phyloP scores from a whole-genome alignment of 2,329 filamentous ascomycete species.

The Cercospora nicotianae region DNA sequence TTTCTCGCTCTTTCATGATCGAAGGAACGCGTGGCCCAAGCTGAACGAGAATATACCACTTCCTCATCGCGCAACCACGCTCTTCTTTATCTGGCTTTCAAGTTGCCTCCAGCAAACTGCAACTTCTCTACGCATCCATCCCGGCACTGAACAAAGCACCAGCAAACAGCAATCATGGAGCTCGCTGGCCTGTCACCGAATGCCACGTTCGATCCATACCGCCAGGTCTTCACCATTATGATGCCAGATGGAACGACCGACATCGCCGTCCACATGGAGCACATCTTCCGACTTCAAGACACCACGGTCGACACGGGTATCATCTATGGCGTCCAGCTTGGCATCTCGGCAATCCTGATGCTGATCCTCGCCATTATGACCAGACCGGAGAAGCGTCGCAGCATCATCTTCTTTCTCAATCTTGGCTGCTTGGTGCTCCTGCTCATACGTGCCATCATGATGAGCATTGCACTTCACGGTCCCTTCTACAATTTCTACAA shows the following conservation, averaged over 20 bases:
- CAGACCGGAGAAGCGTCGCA: constrained; percentile 62
- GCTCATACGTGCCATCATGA: constrained; percentile 59
- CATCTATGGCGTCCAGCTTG: constrained; percentile 70
- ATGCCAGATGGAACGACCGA: constrained; percentile 45
- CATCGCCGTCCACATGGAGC: constrained; percentile 44
- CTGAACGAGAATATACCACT: constrained; percentile 16
- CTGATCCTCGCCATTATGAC: constrained; percentile 68
- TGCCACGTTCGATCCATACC: constrained; percentile 51
- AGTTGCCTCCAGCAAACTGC: constrained; percentile 21
- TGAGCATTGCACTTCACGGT: constrained; percentile 61
- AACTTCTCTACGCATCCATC: not conserved
- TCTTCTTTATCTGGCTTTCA: constrained; percentile 16
- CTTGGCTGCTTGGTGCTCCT: constrained; percentile 60
- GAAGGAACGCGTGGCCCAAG: constrained; percentile 18
- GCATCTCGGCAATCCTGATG: constrained; percentile 65
- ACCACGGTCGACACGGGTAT: constrained; percentile 53
- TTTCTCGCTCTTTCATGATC: constrained; percentile 23
- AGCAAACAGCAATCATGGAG: constrained; percentile 9
- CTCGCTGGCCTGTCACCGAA: constrained; percentile 10
- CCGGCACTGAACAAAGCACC: constrained; percentile 14
- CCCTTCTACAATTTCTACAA: constrained; percentile 56
- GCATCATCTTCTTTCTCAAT: constrained; percentile 67
- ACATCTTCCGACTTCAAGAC: constrained; percentile 49
- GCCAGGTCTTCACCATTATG: constrained; percentile 53
- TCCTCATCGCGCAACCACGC: constrained; percentile 8